Conservation (phyloP, 140 eudicot genomes). For the Stevia rebaudiana region DNA sequence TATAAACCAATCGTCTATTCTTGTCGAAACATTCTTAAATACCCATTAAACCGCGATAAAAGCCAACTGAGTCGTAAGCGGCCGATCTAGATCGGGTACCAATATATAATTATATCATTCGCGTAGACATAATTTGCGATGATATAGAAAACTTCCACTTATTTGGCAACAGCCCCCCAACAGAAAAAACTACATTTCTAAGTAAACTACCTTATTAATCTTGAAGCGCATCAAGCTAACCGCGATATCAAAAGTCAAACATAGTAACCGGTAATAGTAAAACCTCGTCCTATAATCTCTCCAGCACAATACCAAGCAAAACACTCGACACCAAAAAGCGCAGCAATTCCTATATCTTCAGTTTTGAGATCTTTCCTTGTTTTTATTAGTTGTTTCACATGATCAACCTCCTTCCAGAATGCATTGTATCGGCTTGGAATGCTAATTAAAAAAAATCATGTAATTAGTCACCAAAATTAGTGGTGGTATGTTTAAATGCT, state of each 20-base stretch:
- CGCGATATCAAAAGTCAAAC: conserved; percentile 25
- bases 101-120: background rate
- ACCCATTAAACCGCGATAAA: background rate
- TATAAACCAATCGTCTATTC: background rate
- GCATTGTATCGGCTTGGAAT: conserved; percentile 50
- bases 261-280: conserved; percentile 50
- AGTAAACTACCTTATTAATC: conserved; percentile 20
- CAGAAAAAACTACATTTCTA: conserved; percentile 15
- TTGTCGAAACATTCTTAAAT: background rate
- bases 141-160: conserved; percentile 12
- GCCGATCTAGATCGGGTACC: background rate
- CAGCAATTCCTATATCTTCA: conserved; percentile 56
- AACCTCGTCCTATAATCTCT: conserved; percentile 61
- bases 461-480: background rate
- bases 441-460: conserved; percentile 27
- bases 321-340: conserved; percentile 58
- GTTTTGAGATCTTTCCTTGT: conserved; percentile 42
- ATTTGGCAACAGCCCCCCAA: conserved; percentile 7
- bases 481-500: too few species aligned
- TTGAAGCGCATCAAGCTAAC: background rate
- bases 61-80: background rate
- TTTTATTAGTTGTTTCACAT: conserved; percentile 44
- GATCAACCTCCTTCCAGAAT: conserved; percentile 52
- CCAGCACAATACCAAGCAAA: conserved; percentile 65
- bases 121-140: background rate